These are phyloP conservation scores for Imleria badia DNA, from an alignment of 768 basidiomycete species.

Conservation along the genomic window DNA sequence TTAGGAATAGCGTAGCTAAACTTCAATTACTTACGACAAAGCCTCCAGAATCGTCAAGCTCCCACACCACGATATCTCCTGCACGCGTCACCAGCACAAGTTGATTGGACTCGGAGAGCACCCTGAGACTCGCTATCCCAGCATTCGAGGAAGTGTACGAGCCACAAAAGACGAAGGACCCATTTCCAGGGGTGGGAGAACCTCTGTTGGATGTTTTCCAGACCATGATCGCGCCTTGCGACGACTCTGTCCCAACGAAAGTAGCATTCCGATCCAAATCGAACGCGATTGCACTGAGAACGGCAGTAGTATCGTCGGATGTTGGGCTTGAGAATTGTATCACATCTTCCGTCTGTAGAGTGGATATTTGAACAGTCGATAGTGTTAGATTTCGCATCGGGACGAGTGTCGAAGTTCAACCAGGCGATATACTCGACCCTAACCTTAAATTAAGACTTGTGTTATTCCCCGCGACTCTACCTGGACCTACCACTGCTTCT, in stretches of 20 bases:
- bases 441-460: constrained; percentile 12
- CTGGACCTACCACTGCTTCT: no score
- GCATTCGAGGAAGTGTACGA: constrained; percentile 21
- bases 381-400: constrained; percentile 60
- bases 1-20: constrained; percentile 4
- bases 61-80: constrained; percentile 80
- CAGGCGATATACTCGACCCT: constrained; percentile 10
- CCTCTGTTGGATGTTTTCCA: constrained; percentile 42
- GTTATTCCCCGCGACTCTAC: not conserved
- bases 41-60: constrained; percentile 47
- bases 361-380: constrained; percentile 28
- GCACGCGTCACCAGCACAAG: constrained; percentile 67
- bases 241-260: constrained; percentile 62
- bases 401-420: not conserved
- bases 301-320: constrained; percentile 26
- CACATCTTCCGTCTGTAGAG: constrained; percentile 16
- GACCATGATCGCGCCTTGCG: constrained; percentile 56
- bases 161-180: constrained; percentile 23
- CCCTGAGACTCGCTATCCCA: constrained; percentile 63
- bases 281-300: constrained; percentile 49
- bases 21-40: constrained; percentile 38
- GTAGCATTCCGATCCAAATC: constrained; percentile 64
- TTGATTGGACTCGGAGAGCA: constrained; percentile 69
- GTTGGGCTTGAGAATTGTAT: constrained; percentile 13
- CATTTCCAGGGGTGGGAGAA: constrained; percentile 9